A percentile compares a stretch with the other conserved stretches of the same genome.
Evolutionary conservation across 108 stramenopile species (phyloP).

Genomic region (Cyclotella baltica): DNA sequence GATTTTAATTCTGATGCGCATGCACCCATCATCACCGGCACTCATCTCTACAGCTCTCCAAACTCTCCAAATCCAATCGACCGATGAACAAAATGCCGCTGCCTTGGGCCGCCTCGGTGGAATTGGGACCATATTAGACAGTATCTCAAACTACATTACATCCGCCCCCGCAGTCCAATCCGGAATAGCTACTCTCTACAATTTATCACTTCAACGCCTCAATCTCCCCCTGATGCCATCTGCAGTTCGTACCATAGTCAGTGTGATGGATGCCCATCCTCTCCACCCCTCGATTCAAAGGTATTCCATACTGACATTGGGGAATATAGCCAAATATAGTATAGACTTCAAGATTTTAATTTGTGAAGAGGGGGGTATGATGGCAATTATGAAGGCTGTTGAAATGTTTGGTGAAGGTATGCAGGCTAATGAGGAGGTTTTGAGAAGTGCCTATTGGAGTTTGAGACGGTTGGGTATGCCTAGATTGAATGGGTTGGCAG

Average conservation of each 20-base stretch:
- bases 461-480: slow-evolving; percentile 1
- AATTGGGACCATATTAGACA: neutral
- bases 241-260: neutral
- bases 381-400: neutral
- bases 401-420: neutral
- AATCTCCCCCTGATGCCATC: neutral
- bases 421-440: neutral
- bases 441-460: neutral
- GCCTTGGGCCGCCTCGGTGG: neutral
- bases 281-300: neutral
- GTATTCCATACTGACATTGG: slow-evolving; percentile 1
- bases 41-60: slow-evolving; percentile 1
- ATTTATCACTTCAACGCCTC: neutral
- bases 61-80: neutral
- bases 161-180: too few relatives aligned
- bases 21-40: neutral
- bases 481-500: neutral
- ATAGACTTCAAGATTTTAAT: too few relatives aligned
- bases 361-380: neutral
- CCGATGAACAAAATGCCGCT: neutral
- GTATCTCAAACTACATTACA: too few relatives aligned
- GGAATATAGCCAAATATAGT: neutral
- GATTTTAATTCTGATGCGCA: neutral
- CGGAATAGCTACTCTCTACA: too few relatives aligned
- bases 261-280: neutral